Base-by-base conservation (phyloP, 2,329 filamentous ascomycete genomes). In the Rugonectria rugulosa region DNA sequence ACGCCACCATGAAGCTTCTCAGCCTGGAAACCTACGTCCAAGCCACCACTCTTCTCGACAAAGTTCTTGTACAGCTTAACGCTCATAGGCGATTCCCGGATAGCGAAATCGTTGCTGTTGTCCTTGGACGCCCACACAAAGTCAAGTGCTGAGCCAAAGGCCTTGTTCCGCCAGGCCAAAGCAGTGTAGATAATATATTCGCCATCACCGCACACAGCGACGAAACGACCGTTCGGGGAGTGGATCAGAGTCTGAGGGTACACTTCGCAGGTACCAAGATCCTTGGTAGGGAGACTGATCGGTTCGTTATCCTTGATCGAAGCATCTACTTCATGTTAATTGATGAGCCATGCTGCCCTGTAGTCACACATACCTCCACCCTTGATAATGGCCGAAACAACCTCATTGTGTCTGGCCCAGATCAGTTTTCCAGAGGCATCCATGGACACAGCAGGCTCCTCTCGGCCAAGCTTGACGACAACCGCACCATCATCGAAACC, bases 111-210 rank as follows among this genome's bases (percentile, higher is more conserved):
- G 74, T 97, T 98, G 78, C 92, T 96, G 77, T 97, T 97, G 55
- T 97, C 94, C 76, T 97, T 97, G 38, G 91, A 91, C 0, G 90
- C 94, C 95, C 95, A 99, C 10, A 91, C 93, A 73, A 99, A 99
- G 76, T 99, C 95, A 47, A 98, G 79, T 6, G 94, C 95, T 34
- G 91, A 93, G 19, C 95, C 95, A 69, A 99, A 99, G 4, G 92
- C 92, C 79, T 98, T 97, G 77, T 99, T 98, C 72, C 95, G 88
- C 85, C 96, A 96, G 3, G 94, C 94, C 55, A 98, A 83, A 52
- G 95, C 93, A 23, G 95, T 98, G 79, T 98, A 98, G 69, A 98
- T 97, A 73, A 98, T 98, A 78, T 97, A 99, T 76, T 99, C 95
- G 60, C 95, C 95, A 72, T 99, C 95, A 63, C 95, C 95, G 64